Evolutionary conservation across 2,329 filamentous ascomycete species (phyloP).

Genomic region (Knufia petricola): DNA sequence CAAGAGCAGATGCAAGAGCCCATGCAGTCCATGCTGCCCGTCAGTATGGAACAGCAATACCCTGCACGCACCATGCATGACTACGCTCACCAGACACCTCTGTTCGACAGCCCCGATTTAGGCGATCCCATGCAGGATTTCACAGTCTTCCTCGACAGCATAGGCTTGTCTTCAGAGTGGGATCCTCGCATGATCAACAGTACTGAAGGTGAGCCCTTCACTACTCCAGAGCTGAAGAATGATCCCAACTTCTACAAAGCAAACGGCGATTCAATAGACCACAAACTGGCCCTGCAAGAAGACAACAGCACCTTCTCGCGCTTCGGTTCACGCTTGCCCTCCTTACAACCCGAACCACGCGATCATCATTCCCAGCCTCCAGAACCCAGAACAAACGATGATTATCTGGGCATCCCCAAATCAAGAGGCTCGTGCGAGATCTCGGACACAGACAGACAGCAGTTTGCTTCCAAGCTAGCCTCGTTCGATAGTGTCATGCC

Average conservation of each 20-base stretch:
- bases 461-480: conserved; percentile 36
- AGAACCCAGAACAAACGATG: conserved; percentile 30
- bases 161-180: conserved; percentile 42
- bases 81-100: conserved; percentile 23
- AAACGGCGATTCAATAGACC: conserved; percentile 33
- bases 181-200: conserved; percentile 36
- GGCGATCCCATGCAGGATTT: conserved; percentile 42
- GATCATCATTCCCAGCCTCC: conserved; percentile 29
- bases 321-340: conserved; percentile 39
- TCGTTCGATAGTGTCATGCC: conserved; percentile 39
- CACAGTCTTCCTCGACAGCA: conserved; percentile 39
- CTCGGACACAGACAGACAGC: conserved; percentile 36
- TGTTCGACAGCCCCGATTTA: conserved; percentile 37
- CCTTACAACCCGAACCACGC: conserved; percentile 37
- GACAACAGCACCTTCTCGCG: conserved; percentile 36
- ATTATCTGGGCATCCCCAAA: conserved; percentile 29
- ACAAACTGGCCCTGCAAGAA: conserved; percentile 31
- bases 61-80: conserved; percentile 21
- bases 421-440: conserved; percentile 38
- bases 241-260: conserved; percentile 29
- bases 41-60: conserved; percentile 19
- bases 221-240: conserved; percentile 29
- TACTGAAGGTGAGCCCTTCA: conserved; percentile 23
- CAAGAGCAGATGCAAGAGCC: conserved; percentile 22
- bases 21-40: conserved; percentile 19